phyloP scores from a whole-genome alignment of 305 asterid species.

The Rubia balearica region DNA sequence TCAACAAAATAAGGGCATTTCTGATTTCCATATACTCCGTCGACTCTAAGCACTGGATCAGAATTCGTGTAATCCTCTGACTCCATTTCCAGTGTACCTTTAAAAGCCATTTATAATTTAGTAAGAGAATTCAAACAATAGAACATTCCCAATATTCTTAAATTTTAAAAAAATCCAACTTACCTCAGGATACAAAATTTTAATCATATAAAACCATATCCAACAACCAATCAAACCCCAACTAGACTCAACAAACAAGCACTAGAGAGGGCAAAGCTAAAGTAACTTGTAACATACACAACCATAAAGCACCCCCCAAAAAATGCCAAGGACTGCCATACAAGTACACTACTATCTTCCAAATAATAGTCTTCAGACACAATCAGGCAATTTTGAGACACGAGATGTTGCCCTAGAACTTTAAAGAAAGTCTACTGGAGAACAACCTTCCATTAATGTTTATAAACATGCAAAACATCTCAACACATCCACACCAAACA shows the following conservation, averaged over 20 bases:
- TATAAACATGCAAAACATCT: no score
- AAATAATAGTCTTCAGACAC: not conserved
- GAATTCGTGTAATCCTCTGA: conserved; percentile 89
- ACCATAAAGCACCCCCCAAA: not conserved
- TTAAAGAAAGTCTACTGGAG: not conserved
- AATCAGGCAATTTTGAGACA: not conserved
- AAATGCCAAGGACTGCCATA: no score
- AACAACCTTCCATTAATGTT: not conserved
- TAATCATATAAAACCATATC: not conserved
- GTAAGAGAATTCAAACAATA: not conserved
- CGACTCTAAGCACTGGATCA: conserved; percentile 97
- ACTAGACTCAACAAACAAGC: not conserved
- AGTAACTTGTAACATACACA: not conserved
- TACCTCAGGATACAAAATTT: not conserved
- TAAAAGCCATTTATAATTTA: conserved; percentile 11
- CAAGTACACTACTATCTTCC: no score
- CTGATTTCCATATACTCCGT: conserved; percentile 96
- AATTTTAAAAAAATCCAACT: not conserved
- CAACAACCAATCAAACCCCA: not conserved
- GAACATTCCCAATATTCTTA: not conserved
- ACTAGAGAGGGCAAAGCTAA: not conserved
- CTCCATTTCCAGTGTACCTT: conserved; percentile 99
- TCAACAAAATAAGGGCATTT: conserved; percentile 85
- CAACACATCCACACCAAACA: no score
- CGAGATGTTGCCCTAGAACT: not conserved